phyloP scores from a whole-genome alignment of 2,329 filamentous ascomycete species.

The Colletotrichum gloeosporioides region DNA sequence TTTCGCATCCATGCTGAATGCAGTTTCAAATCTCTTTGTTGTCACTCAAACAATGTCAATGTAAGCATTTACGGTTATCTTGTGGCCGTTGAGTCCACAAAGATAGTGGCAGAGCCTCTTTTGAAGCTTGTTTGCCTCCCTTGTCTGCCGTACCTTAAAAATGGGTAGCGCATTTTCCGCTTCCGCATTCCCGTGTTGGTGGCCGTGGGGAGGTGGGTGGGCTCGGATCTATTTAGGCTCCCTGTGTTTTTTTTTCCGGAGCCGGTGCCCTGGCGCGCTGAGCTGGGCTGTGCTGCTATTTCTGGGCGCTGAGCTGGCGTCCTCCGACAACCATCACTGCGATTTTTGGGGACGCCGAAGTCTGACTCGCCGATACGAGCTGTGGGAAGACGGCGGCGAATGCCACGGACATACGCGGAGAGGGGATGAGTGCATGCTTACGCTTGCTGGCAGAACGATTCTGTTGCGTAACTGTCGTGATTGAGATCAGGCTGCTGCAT shows the following conservation, averaged over 20 bases:
- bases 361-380: slow-evolving; percentile 8
- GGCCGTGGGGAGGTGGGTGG: neutral
- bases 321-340: neutral
- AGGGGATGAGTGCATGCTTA: neutral
- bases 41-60: neutral
- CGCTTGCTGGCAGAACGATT: neutral
- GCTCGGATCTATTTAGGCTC: neutral
- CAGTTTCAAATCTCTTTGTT: neutral
- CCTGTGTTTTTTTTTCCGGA: neutral
- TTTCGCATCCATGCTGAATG: neutral
- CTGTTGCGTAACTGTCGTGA: neutral
- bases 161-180: neutral
- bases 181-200: neutral
- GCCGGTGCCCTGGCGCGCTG: neutral
- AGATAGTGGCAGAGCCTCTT: neutral
- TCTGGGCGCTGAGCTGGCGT: neutral
- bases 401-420: neutral
- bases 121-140: neutral
- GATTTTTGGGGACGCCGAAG: neutral
- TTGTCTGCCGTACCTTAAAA: neutral
- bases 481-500: neutral
- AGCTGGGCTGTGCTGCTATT: neutral
- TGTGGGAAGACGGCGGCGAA: neutral
- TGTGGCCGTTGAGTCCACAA: neutral
- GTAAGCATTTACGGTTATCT: neutral